phyloP scores from a whole-genome alignment of 1,139 yeast species.

The Zygoascus hellenicus region DNA sequence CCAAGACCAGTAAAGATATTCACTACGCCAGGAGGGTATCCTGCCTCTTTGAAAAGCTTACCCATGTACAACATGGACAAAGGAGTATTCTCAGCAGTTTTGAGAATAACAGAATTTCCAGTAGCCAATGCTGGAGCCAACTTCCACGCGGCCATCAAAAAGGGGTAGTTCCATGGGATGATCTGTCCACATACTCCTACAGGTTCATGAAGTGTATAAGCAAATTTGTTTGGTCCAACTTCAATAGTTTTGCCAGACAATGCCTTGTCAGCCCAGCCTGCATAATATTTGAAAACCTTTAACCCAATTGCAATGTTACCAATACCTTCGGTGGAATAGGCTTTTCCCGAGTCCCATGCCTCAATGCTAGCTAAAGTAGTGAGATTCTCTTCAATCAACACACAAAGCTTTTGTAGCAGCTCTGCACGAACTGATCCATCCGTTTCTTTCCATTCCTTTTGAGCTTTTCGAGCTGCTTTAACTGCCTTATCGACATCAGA shows the following conservation, averaged over 20 bases:
- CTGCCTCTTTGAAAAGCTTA: constrained; percentile 58
- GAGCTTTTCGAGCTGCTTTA: constrained; percentile 54
- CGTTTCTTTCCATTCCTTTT: constrained; percentile 43
- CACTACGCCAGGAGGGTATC: constrained; percentile 74
- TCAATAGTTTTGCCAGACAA: constrained; percentile 63
- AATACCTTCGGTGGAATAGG: constrained; percentile 50
- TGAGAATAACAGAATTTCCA: constrained; percentile 69
- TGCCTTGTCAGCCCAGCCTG: constrained; percentile 71
- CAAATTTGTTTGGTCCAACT: constrained; percentile 51
- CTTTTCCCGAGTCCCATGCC: constrained; percentile 79
- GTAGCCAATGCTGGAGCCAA: constrained; percentile 75
- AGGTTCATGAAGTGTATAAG: constrained; percentile 65
- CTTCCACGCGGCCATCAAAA: constrained; percentile 70
- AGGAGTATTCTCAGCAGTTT: constrained; percentile 76
- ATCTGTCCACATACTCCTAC: constrained; percentile 85
- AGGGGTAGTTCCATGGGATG: constrained; percentile 89
- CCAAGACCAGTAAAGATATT: constrained; percentile 76
- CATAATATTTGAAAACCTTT: constrained; percentile 76
- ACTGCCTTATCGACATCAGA: constrained; percentile 57
- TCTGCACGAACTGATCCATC: constrained; percentile 60
- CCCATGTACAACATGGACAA: constrained; percentile 67
- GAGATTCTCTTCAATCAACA: constrained; percentile 55
- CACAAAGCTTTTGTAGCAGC: constrained; percentile 56
- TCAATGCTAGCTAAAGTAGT: constrained; percentile 68
- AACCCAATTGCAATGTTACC: constrained; percentile 60